Evolutionary conservation across 1,139 yeast species (phyloP).

Genomic region (Saccharomyces hybrid): DNA sequence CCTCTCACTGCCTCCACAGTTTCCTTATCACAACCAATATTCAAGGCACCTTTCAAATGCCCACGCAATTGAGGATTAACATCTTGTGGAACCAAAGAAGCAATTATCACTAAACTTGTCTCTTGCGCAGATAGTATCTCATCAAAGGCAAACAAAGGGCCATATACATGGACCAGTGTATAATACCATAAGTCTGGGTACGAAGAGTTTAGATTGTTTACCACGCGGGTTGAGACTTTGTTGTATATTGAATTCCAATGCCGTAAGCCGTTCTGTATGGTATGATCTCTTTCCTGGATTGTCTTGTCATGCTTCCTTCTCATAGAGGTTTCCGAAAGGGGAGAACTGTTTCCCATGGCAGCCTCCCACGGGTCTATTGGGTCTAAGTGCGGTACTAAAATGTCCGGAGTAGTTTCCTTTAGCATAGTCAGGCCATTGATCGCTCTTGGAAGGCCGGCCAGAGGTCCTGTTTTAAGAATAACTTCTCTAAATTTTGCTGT

Average conservation of each 20-base stretch:
- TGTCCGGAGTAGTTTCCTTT: slow-evolving; percentile 54
- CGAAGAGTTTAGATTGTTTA: slow-evolving; percentile 58
- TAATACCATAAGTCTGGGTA: slow-evolving; percentile 81
- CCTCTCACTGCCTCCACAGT: slow-evolving; percentile 54
- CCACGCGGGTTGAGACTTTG: slow-evolving; percentile 61
- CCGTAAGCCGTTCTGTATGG: slow-evolving; percentile 24
- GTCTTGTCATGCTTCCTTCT: slow-evolving; percentile 9
- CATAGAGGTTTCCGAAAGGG: slow-evolving; percentile 9
- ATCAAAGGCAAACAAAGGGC: slow-evolving; percentile 64
- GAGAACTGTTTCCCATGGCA: slow-evolving; percentile 14
- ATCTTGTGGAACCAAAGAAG: slow-evolving; percentile 82
- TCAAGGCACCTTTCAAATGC: slow-evolving; percentile 76
- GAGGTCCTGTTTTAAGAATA: slow-evolving; percentile 62
- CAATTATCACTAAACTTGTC: slow-evolving; percentile 69
- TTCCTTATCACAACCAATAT: slow-evolving; percentile 63
- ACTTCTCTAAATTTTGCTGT: slow-evolving; percentile 65
- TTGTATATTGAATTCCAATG: slow-evolving; percentile 74
- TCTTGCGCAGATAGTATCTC: slow-evolving; percentile 58
- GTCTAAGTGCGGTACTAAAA: slow-evolving; percentile 28
- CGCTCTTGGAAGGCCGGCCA: slow-evolving; percentile 74
- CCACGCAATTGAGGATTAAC: slow-evolving; percentile 94
- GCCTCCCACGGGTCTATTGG: slow-evolving; percentile 22
- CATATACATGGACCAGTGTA: slow-evolving; percentile 66
- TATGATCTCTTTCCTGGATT: slow-evolving; percentile 7
- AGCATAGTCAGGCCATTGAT: slow-evolving; percentile 67